Base-by-base conservation (phyloP, 1,139 yeast genomes). In the Geotrichum phurueaensis region DNA sequence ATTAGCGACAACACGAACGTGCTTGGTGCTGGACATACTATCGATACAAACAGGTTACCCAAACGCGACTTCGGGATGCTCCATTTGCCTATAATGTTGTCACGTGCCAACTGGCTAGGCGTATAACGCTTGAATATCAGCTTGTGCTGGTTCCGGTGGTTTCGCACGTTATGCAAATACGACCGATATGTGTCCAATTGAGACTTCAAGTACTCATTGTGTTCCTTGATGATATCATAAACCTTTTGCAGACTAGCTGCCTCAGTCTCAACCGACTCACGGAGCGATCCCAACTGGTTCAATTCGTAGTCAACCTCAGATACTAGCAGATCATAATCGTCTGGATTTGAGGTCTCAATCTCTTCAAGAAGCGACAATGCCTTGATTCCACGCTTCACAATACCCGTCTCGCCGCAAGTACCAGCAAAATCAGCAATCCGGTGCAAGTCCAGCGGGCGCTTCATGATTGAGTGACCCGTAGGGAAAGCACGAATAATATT, bases 401-500 rank as follows among this genome's bases (percentile, higher is more conserved):
- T 56, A 2, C 72, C 72, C 25, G 68, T 66, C 47, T 70, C 71
- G 51, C 71, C 71, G 12, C 62, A 65, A 3, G 70, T 65, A 2
- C 77, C 76, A 1, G 78, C 78, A 54, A 63, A 67, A 53, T 73
- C 74, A 0, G 77, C 78, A 29, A 75, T 70, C 45, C 64, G 61
- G 45, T 67, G 63, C 49, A 75, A 64, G 56, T 73, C 69, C 49
- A 73, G 62, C n/a, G 76, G 76, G 23, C 68, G 61, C 5, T 63
- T 65, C 15, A 71, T 63, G 20, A 69, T 67, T 10, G 69, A 65
- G 55, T 70, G 72, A 9, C 70, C 70, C 0, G 71, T 66, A 0
- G 78, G 78, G 59, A 75, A 70, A 3, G 76, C 72, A 22, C 78
- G 70, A 31, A 76, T 71, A 31, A 76, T 74, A 59, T 76, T 76